These are phyloP conservation scores for Vigna radiata DNA, from an alignment of 306 rosid genomes.

Conservation along the genomic window DNA sequence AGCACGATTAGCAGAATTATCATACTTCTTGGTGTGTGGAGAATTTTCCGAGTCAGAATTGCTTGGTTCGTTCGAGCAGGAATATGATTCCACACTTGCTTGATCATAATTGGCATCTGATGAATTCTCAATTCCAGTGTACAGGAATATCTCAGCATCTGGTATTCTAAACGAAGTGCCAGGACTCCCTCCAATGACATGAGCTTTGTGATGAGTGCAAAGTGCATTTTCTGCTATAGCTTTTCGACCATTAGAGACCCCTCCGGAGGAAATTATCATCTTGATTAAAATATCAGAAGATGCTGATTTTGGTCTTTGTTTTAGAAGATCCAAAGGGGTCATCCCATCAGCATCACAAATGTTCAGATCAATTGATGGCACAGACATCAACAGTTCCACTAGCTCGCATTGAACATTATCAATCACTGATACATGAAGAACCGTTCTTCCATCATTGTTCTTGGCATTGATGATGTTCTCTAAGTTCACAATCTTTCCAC, in stretches of 20 bases:
- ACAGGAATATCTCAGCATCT: conserved; percentile 88
- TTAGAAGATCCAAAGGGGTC: conserved; percentile 86
- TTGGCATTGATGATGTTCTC: conserved; percentile 63
- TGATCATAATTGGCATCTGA: conserved; percentile 57
- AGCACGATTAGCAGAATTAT: conserved; percentile 51
- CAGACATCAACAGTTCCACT: conserved; percentile 75
- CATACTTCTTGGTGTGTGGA: conserved; percentile 51
- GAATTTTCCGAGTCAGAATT: conserved; percentile 53
- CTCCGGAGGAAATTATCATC: conserved; percentile 74
- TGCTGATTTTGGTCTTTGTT: conserved; percentile 62
- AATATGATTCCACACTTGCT: conserved; percentile 51
- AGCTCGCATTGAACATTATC: conserved; percentile 64
- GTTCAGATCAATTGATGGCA: conserved; percentile 71
- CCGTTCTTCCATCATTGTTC: conserved; percentile 87
- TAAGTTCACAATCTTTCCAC: conserved; percentile 49
- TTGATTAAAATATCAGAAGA: conserved; percentile 82
- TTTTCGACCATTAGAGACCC: conserved; percentile 53
- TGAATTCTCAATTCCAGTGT: conserved; percentile 72
- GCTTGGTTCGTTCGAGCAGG: conserved; percentile 54
- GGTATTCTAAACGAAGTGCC: conserved; percentile 92
- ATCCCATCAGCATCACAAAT: conserved; percentile 65
- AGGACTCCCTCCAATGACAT: conserved; percentile 72
- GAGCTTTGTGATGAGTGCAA: conserved; percentile 57
- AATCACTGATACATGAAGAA: conserved; percentile 74
- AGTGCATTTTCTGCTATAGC: conserved; percentile 51